Conservation (phyloP, 257 asterid species). For the Solanum chmielewskii region DNA sequence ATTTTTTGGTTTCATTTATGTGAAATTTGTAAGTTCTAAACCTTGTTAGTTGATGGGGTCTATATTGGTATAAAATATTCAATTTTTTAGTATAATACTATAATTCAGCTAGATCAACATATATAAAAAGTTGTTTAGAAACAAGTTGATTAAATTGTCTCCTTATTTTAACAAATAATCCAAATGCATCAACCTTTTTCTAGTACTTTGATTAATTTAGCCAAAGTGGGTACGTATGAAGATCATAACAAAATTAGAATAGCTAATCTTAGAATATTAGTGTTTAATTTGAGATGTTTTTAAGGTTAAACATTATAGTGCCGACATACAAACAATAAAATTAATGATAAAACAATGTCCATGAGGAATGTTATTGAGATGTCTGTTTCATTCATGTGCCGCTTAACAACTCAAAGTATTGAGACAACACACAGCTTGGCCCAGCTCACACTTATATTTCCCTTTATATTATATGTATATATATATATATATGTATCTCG, state of each 20-base stretch:
- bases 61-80: neutral
- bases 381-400: slow-evolving; percentile 15
- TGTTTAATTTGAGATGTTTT: neutral
- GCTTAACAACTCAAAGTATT: neutral
- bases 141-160: neutral
- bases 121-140: neutral
- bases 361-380: slow-evolving; percentile 14
- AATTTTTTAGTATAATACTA: neutral
- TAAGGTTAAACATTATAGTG: slow-evolving; percentile 9
- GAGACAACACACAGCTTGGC: neutral
- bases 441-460: neutral
- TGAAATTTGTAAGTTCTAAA: neutral
- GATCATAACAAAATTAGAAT: neutral
- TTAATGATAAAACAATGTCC: neutral
- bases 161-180: neutral
- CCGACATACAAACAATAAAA: neutral
- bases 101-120: neutral
- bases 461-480: too few species aligned
- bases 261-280: neutral
- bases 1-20: neutral
- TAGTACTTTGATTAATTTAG: neutral
- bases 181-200: neutral
- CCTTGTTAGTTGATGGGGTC: neutral
- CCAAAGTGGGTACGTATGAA: neutral
- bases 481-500: too few species aligned